phyloP scores from a whole-genome alignment of 495 filamentous ascomycete genomes.

The Bombardia bombarda region DNA sequence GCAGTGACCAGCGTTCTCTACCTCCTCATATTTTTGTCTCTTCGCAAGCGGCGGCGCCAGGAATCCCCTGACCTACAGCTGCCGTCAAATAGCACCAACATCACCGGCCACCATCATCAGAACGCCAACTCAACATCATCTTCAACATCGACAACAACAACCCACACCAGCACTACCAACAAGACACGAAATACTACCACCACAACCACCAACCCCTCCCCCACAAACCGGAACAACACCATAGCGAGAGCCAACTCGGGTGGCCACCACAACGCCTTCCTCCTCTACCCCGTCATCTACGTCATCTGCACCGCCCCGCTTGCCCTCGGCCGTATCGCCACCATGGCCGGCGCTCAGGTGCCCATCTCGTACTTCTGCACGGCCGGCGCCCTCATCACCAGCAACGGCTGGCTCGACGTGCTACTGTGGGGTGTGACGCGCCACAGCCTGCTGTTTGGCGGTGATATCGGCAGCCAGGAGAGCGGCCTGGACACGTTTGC shows the following conservation, averaged over 20 bases:
- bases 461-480: slow-evolving; percentile 29
- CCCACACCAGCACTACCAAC: background rate
- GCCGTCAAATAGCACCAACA: too few species aligned
- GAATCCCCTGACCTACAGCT: too few species aligned
- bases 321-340: slow-evolving; percentile 59
- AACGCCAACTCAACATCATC: background rate
- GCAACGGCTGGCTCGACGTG: slow-evolving; percentile 67
- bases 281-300: slow-evolving; percentile 70
- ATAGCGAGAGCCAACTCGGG: slow-evolving; percentile 4
- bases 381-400: slow-evolving; percentile 65
- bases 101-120: background rate
- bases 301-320: slow-evolving; percentile 63
- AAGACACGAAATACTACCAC: background rate
- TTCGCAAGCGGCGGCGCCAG: slow-evolving; percentile 34
- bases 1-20: slow-evolving; percentile 59
- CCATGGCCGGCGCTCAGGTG: slow-evolving; percentile 48
- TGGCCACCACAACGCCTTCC: slow-evolving; percentile 55
- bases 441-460: slow-evolving; percentile 39
- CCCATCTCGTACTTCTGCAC: slow-evolving; percentile 55
- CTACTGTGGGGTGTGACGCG: slow-evolving; percentile 66
- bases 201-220: background rate
- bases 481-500: slow-evolving; percentile 39
- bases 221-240: slow-evolving; percentile 2
- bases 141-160: background rate
- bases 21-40: slow-evolving; percentile 52